Base-by-base conservation (phyloP, 768 basidiomycete species). In the Lactarius indigo region DNA sequence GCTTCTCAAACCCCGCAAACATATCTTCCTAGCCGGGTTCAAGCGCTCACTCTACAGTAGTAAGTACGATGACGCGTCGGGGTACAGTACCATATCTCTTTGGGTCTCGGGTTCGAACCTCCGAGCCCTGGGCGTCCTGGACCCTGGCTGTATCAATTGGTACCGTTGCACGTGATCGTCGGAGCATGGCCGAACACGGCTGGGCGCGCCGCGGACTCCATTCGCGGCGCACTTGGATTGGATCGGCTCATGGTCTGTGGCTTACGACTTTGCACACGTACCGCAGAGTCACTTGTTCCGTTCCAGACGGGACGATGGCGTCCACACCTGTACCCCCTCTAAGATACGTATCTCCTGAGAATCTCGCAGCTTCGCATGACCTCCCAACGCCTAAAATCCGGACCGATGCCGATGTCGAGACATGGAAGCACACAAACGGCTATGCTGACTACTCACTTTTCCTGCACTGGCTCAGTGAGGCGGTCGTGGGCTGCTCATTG, bases 401-500 rank as follows among this genome's bases (percentile, higher is more conserved):
- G 63, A 83, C 82, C n/a, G 92, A 94, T 65, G 79, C 83, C 17
- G 91, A 93, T 70, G 84, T 95, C 39, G 80, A 81, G 28, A 68
- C 72, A n/a, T 97, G 94, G 94, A 87, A 84, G 71, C 74, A 71
- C 2, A 88, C 90, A 5, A 81, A 76, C 42, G 90, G 91, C 0
- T 96, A 91, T 73, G 77, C 79, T 65, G 90, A 91, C 70, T 94
- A 89, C 73, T 82, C 82, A 50, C 72, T 90, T 26, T 96, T 95
- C 77, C 78, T 96, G 35, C 85, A 85, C 26, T 83, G 90, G 56
- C 78, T 96, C 50, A 92, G 84, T 64, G 89, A 92, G 68, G 83
- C 91, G 6, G 90, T 96, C 10, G 86, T 89, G 9, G 92, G 90
- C 31, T 76, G 80, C 61, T 76, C 75, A 61, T 80, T 91, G 35